These are phyloP conservation scores for Lepidium aucheri DNA, from an alignment of 345 rosid genomes.

Conservation along the genomic window DNA sequence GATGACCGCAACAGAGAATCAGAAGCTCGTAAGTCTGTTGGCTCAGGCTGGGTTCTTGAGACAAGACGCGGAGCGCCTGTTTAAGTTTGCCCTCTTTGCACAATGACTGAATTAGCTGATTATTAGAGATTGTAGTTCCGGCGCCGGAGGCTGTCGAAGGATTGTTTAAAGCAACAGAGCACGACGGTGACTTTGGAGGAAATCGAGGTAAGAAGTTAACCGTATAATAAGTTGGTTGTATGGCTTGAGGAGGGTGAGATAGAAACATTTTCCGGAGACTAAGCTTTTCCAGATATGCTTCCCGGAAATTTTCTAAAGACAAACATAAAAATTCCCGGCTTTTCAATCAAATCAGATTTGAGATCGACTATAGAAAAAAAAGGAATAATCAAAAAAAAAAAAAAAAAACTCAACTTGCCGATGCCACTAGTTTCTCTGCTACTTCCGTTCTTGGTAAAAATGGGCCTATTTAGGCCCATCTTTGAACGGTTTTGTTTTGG, in stretches of 20 bases:
- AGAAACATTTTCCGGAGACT: constrained; percentile 49
- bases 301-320: neutral
- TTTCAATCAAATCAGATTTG: neutral
- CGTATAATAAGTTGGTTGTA: constrained; percentile 22
- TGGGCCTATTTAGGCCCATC: constrained; percentile 1
- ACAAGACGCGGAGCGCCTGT: constrained; percentile 63
- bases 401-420: neutral
- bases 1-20: constrained; percentile 54
- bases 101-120: constrained; percentile 48
- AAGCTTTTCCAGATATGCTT: neutral
- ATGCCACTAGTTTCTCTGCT: constrained; percentile 6
- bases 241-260: constrained; percentile 35
- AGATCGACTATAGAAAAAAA: neutral
- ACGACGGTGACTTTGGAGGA: constrained; percentile 24
- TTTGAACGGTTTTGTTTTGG: neutral
- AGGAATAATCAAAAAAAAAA: neutral
- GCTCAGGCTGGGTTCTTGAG: constrained; percentile 48
- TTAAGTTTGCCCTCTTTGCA: constrained; percentile 68
- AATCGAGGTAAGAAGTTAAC: constrained; percentile 25
- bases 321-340: constrained; percentile 7
- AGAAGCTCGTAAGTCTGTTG: constrained; percentile 84
- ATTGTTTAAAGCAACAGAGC: constrained; percentile 32
- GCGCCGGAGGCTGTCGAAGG: constrained; percentile 23
- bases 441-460: neutral
- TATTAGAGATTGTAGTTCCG: constrained; percentile 26